A percentile compares a stretch with the other conserved stretches of the same genome.
Conservation (phyloP, 352 stramenopile genomes). For the Phytophthora multivora region DNA sequence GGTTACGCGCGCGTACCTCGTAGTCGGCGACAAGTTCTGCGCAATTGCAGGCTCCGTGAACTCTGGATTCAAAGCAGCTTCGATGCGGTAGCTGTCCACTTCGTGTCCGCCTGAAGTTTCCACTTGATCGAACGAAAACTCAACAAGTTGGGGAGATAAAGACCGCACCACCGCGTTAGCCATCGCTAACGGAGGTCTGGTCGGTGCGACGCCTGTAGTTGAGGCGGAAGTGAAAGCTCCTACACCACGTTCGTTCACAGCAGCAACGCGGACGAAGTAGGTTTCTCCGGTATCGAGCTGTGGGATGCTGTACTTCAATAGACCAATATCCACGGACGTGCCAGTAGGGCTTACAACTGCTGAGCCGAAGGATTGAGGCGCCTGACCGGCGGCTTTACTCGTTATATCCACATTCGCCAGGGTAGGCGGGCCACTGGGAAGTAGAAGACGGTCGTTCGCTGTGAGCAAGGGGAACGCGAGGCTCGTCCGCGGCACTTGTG, state of each 20-base stretch:
- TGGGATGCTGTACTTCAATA: constrained; percentile 61
- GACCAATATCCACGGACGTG: constrained; percentile 3
- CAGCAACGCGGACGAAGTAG: constrained; percentile 86
- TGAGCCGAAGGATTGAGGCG: constrained; percentile 43
- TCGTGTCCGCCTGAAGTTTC: constrained; percentile 50
- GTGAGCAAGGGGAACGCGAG: constrained; percentile 46
- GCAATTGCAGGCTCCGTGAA: constrained; percentile 18
- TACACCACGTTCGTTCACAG: constrained; percentile 81
- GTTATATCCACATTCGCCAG: constrained; percentile 36
- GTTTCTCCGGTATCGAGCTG: constrained; percentile 49
- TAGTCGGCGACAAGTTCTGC: constrained; percentile 37
- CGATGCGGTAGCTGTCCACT: constrained; percentile 65
- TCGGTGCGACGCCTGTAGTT: constrained; percentile 37
- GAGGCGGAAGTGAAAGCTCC: constrained; percentile 54
- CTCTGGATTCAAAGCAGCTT: constrained; percentile 28
- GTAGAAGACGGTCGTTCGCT: constrained; percentile 56
- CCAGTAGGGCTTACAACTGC: constrained; percentile 28
- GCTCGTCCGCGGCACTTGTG: constrained; percentile 44
- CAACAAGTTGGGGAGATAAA: constrained; percentile 44
- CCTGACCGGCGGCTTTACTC: constrained; percentile 28
- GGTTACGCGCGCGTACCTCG: constrained; percentile 66
- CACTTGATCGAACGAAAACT: constrained; percentile 71
- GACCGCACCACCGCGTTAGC: constrained; percentile 45
- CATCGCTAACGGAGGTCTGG: constrained; percentile 54
- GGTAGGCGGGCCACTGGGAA: constrained; percentile 13